Percentiles rank a stretch among this genome's conserved stretches.
Evolutionary conservation across 257 asterid genomes (phyloP).

Genomic region (Gentiana straminea): DNA sequence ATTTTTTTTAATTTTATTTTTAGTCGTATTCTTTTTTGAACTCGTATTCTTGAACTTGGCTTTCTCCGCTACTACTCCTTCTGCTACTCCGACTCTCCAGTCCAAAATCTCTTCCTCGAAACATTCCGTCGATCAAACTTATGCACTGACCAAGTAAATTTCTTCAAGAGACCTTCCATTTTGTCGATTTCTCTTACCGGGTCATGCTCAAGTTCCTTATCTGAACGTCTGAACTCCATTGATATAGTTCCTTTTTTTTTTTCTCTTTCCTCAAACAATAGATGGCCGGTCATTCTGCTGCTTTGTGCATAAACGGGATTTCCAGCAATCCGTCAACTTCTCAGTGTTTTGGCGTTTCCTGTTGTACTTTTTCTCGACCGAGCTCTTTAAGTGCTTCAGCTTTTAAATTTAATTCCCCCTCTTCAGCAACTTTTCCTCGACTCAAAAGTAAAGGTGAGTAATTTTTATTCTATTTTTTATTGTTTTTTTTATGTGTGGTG

Average conservation of each 20-base stretch:
- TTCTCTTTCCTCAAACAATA: conserved; percentile 1
- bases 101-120: too few species aligned
- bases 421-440: conserved; percentile 26
- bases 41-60: too few species aligned
- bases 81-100: too few species aligned
- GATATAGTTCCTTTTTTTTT: not conserved
- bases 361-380: conserved; percentile 24
- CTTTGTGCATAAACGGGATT: conserved; percentile 37
- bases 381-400: conserved; percentile 26
- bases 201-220: conserved; percentile 1
- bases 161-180: conserved; percentile 1
- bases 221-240: conserved; percentile 2
- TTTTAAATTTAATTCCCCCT: conserved; percentile 18
- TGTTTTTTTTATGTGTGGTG: not conserved
- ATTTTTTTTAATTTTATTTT: too few species aligned
- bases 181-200: conserved; percentile 8
- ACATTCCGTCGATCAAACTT: too few species aligned
- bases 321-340: conserved; percentile 33
- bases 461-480: not conserved
- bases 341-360: conserved; percentile 15
- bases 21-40: too few species aligned
- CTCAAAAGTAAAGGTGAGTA: conserved; percentile 40
- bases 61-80: too few species aligned
- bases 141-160: too few species aligned
- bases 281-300: conserved; percentile 57